Evolutionary conservation across 2,329 filamentous ascomycete genomes (phyloP).

Genomic region (Pyricularia pennisetigena): DNA sequence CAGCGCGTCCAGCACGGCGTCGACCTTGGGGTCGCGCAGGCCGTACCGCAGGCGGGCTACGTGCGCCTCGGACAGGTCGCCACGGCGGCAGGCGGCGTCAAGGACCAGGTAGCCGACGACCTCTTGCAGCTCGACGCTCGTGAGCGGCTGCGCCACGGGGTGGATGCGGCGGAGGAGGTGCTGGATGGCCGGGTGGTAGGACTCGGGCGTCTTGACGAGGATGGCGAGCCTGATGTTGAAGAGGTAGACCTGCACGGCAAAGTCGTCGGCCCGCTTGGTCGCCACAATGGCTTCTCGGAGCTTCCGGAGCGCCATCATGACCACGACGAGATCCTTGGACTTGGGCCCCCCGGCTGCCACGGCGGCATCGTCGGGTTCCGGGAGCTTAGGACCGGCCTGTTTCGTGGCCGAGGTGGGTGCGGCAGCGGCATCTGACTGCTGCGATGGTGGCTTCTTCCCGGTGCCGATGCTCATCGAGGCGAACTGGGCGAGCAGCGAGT

Average conservation of each 20-base stretch:
- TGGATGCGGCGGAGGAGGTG: conserved; percentile 62
- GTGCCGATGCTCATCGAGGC: conserved; percentile 44
- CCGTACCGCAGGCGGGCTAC: conserved; percentile 50
- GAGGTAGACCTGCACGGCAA: conserved; percentile 81
- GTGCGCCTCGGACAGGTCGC: conserved; percentile 65
- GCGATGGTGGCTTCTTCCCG: conserved; percentile 6
- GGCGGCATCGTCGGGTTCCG: conserved; percentile 9
- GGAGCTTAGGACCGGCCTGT: neutral
- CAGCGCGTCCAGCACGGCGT: conserved; percentile 58
- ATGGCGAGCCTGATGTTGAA: conserved; percentile 84
- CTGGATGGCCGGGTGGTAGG: conserved; percentile 79
- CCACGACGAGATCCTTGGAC: conserved; percentile 57
- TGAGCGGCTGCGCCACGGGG: conserved; percentile 38
- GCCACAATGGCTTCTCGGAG: conserved; percentile 84
- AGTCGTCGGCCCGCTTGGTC: conserved; percentile 63
- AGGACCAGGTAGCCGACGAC: conserved; percentile 74
- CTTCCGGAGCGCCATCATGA: conserved; percentile 81
- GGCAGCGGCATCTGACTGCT: conserved; percentile 21
- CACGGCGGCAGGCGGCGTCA: conserved; percentile 78
- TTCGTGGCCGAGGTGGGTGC: conserved; percentile 3
- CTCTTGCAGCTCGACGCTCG: conserved; percentile 64
- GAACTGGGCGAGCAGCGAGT: conserved; percentile 67
- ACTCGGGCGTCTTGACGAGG: conserved; percentile 71
- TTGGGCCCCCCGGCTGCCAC: conserved; percentile 20
- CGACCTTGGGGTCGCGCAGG: conserved; percentile 58